Evolutionary conservation across 805 yeast genomes (phyloP), one percentile per base, ranked within the genome.

Genomic region (Candida suzukii): DNA sequence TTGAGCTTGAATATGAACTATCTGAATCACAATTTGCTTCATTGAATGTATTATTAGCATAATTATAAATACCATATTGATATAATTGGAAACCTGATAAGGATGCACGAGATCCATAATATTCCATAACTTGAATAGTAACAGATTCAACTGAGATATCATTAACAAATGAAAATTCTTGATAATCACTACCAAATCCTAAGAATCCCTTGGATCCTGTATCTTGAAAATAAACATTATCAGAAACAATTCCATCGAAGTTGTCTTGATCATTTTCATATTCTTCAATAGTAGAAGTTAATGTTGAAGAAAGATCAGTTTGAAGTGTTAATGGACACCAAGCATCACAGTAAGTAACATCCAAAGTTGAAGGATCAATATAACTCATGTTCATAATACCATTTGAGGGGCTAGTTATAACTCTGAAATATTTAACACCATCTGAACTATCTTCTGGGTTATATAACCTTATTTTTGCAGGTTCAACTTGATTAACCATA

Each of bases 371-470:
- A 3, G 95, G 95, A 55, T 91, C 91, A 19, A 84, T 66, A 53
- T 88, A 93, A 0, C 95, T 78, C 48, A 93, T 60, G 58, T 93
- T 93, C 96, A 93, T 85, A 46, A 91, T 91, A 48, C 97, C 87
- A 49, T 80, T 74, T 12, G 88, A 72, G 1, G 97, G 97, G 41
- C 73, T 63, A 0, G 96, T 80, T 31, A 83, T 65, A 7, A 93
- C 66, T 52, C 96, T 73, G 58, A 90, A 93, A 8, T 71, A 44
- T 38, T 80, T 69, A 6, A 79, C 72, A 13, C 80, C 77, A 24
- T 66, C 61, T 16, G 35, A 25, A 21, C 44, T 45, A 29, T 65
- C 67, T 10, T 66, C 63, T 0, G 91, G 77, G 46, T 86, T 79
- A 57, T 76, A 84, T 4, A 93, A 55, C 41, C 96, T 66, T 13